phyloP scores from a whole-genome alignment of 176 grass and related monocot genomes.

The Raddia guianensis region DNA sequence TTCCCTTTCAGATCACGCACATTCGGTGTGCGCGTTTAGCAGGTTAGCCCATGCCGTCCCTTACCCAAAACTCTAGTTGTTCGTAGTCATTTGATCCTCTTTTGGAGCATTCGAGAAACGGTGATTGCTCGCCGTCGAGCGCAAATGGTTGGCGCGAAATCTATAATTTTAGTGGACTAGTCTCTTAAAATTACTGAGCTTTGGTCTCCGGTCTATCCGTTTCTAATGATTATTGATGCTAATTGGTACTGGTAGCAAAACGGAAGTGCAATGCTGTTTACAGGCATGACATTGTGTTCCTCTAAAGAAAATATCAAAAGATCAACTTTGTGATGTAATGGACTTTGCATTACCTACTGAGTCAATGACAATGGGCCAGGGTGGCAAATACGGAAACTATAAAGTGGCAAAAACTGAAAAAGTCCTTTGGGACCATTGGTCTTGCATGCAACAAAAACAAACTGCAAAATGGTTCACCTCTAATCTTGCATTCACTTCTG shows the following conservation, averaged over 20 bases:
- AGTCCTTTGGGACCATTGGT: no score
- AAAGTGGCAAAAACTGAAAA: no score
- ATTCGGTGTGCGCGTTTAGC: not conserved
- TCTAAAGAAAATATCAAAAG: not conserved
- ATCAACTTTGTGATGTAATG: not conserved
- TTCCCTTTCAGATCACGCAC: not conserved
- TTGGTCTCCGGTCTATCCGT: not conserved
- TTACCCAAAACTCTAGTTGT: not conserved
- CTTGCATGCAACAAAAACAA: slow-evolving; percentile 25
- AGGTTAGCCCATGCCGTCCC: not conserved
- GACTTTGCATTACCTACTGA: not conserved
- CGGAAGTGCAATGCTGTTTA: not conserved
- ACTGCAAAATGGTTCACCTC: not conserved
- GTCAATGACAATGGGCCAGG: no score
- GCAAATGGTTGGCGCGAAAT: not conserved
- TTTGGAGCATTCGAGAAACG: not conserved
- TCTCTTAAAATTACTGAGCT: not conserved
- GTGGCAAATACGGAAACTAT: no score
- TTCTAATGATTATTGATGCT: not conserved
- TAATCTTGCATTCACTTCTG: slow-evolving; percentile 1
- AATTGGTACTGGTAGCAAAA: not conserved
- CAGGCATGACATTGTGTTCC: not conserved
- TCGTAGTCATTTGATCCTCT: not conserved
- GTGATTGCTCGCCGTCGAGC: no score
- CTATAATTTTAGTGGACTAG: not conserved